Evolutionary conservation across 306 rosid species (phyloP), one percentile per base, ranked within the genome.

Genomic region (Acacia confusa): DNA sequence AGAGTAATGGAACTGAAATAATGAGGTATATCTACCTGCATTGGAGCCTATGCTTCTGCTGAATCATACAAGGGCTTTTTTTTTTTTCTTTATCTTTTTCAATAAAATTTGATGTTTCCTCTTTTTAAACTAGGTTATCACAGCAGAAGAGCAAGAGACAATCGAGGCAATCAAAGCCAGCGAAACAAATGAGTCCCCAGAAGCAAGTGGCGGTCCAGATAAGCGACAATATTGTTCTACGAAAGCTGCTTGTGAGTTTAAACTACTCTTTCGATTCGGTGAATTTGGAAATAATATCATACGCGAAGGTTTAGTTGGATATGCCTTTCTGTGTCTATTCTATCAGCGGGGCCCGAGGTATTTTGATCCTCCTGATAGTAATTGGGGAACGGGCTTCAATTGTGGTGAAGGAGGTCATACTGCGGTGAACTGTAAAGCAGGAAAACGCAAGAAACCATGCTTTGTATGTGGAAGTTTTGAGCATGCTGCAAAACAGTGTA

Each of bases 331-430:
- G 77, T 86, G 82, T 86, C 48, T 79, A 65, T 87, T 88, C 78
- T 88, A 77, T 77, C 94, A 95, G 97, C 92, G 98, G 60, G 97
- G 97, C 79, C 98, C 98, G 13, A 93, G 99, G 86, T 96, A 96
- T 82, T 96, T 96, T 83, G 99, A 96, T 86, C 97, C 97, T 61
- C 98, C 97, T 2, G 87, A 89, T 81, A 88, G 84, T 82, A 82
- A 89, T 82, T 96, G 99, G 98, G 99, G 94, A 52, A 24, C 90
- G 9, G 93, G 97, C 91, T 96, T 70, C 88, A 93, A 91, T 47
- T 93, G 98, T 72, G 99, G 98, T 0, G 98, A 92, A 90, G 97
- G 88, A 78, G 99, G 99, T 71, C 99, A 96, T 74, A 82, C 85
- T 40, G 93, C 96, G 0, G 92, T 86, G 12, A 92, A 93, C 65